These are phyloP conservation scores for Nannochloropsis salina DNA, from an alignment of 108 stramenopile genomes.

Conservation along the genomic window DNA sequence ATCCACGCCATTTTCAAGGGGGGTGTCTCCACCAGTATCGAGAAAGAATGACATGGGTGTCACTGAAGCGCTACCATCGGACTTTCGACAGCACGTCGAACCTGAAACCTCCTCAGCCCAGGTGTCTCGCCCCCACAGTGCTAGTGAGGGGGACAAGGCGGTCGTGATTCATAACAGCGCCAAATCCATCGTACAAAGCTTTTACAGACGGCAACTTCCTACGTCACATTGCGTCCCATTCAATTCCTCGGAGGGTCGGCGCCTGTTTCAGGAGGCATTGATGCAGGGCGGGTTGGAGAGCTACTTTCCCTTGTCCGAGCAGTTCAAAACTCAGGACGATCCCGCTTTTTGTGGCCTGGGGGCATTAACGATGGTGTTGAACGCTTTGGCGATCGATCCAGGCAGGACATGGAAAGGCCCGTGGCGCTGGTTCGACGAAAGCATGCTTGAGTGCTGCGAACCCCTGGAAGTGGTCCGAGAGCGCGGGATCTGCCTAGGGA, in stretches of 20 bases:
- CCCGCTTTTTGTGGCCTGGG: slow-evolving; percentile 87
- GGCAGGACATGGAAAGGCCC: slow-evolving; percentile 72
- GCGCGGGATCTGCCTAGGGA: slow-evolving; percentile 25
- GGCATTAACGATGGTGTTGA: slow-evolving; percentile 78
- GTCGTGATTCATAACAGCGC: not conserved
- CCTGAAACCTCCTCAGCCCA: no score
- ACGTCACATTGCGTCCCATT: slow-evolving; percentile 20
- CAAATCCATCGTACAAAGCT: not conserved
- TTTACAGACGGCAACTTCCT: not conserved
- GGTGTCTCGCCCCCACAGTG: no score
- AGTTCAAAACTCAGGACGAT: slow-evolving; percentile 67
- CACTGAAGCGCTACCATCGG: no score
- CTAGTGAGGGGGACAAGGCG: no score
- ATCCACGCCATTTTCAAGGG: no score
- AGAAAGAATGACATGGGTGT: no score
- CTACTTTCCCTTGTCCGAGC: slow-evolving; percentile 52
- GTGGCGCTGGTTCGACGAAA: slow-evolving; percentile 87
- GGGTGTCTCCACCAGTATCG: no score
- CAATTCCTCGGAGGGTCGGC: slow-evolving; percentile 43
- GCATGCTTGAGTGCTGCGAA: slow-evolving; percentile 78
- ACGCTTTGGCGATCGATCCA: slow-evolving; percentile 82
- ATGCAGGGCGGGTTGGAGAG: slow-evolving; percentile 44
- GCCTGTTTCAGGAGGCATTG: slow-evolving; percentile 49
- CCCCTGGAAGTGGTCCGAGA: slow-evolving; percentile 44
- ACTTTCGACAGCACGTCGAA: no score